Percentiles rank a stretch among this genome's conserved stretches.
Evolutionary conservation across 116 monocot species (phyloP).

Genomic region (Zostera marina): DNA sequence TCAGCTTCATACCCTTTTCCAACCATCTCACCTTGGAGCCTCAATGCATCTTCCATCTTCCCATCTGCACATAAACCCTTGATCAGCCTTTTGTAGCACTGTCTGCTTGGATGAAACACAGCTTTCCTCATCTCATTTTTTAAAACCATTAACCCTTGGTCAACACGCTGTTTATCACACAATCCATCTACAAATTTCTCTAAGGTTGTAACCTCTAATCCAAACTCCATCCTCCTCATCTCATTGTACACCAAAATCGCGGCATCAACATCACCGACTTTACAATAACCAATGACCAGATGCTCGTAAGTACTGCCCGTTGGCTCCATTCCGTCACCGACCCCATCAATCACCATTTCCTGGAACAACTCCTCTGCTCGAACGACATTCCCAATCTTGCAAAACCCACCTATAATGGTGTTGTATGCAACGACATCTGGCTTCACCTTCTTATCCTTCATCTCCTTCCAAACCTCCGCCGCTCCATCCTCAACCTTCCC

Average conservation of each 20-base stretch:
- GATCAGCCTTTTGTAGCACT: conserved; percentile 30
- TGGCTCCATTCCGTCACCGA: conserved; percentile 16
- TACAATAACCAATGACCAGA: conserved; percentile 30
- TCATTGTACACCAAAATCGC: conserved; percentile 30
- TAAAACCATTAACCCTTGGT: conserved; percentile 32
- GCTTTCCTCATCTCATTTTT: conserved; percentile 39
- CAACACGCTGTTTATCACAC: conserved; percentile 25
- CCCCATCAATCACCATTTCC: conserved; percentile 27
- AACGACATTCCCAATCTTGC: conserved; percentile 17
- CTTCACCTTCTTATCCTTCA: conserved; percentile 25
- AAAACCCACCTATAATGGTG: conserved; percentile 45
- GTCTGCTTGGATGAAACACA: conserved; percentile 20
- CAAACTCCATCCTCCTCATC: conserved; percentile 27
- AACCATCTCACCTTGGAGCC: conserved; percentile 68
- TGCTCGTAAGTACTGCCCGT: conserved; percentile 32
- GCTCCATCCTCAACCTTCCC: conserved; percentile 27
- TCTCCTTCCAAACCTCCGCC: conserved; percentile 30
- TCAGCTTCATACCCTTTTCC: conserved; percentile 28
- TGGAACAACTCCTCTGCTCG: conserved; percentile 36
- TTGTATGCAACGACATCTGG: conserved; percentile 39
- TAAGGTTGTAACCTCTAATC: conserved; percentile 12
- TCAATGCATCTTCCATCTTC: conserved; percentile 32
- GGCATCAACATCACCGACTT: conserved; percentile 12
- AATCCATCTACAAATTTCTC: conserved; percentile 32
- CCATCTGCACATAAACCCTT: conserved; percentile 37